Conservation (phyloP, 2,329 filamentous ascomycete genomes). For the Daldinia sp. region DNA sequence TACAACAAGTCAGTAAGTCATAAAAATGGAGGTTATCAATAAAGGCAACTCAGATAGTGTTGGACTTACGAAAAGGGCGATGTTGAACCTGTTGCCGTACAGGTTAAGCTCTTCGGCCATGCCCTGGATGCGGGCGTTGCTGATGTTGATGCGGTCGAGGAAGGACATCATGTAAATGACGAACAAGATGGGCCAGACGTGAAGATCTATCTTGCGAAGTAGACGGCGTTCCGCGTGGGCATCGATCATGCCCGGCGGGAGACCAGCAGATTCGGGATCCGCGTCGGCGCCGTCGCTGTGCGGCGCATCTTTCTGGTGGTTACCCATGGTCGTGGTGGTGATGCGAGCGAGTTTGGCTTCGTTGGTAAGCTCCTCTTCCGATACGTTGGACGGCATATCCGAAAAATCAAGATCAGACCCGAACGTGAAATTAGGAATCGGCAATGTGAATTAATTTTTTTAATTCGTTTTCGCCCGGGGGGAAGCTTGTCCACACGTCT, state of each 20-base stretch:
- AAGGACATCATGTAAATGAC: conserved; percentile 59
- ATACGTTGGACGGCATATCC: conserved; percentile 21
- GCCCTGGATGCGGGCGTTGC: conserved; percentile 61
- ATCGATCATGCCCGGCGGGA: conserved; percentile 46
- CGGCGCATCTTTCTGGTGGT: conserved; percentile 17
- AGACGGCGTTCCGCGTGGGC: conserved; percentile 53
- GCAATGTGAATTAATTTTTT: neutral
- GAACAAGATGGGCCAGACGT: conserved; percentile 57
- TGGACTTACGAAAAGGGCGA: conserved; percentile 54
- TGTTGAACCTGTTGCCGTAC: conserved; percentile 58
- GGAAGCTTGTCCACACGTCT: conserved; percentile 1
- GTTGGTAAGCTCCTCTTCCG: conserved; percentile 31
- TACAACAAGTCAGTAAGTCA: conserved; percentile 28
- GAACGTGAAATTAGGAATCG: neutral
- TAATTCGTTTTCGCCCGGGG: neutral
- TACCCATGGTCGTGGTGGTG: conserved; percentile 19
- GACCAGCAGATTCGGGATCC: conserved; percentile 5
- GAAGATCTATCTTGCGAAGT: conserved; percentile 57
- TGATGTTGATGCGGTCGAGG: conserved; percentile 61
- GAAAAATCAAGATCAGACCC: conserved; percentile 7
- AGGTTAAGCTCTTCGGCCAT: conserved; percentile 58
- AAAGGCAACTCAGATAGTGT: too few relatives aligned
- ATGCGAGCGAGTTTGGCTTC: conserved; percentile 15
- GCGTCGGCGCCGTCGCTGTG: conserved; percentile 2
- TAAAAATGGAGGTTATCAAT: too few relatives aligned